Percentiles rank a stretch among this genome's conserved stretches.
These are phyloP conservation scores for Arthroderma uncinatum DNA, from an alignment of 2,329 filamentous ascomycete genomes.

Conservation along the genomic window DNA sequence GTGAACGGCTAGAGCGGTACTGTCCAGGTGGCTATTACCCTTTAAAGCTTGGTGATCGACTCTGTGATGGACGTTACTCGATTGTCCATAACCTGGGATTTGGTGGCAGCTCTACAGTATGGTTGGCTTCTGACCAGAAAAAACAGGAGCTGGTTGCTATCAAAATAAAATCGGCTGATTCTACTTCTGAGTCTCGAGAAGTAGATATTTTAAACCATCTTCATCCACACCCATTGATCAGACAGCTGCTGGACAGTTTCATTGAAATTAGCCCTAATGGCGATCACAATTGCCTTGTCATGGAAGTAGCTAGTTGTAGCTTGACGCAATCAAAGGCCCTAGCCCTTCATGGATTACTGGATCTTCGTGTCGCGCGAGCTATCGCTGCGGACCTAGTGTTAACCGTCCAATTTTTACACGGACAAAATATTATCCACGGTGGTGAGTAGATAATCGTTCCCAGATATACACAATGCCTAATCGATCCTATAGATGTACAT, in stretches of 20 bases:
- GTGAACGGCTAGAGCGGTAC: constrained; percentile 12
- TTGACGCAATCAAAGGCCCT: constrained; percentile 12
- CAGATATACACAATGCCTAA: constrained; percentile 8
- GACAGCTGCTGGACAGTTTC: constrained; percentile 12
- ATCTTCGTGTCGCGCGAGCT: constrained; percentile 12
- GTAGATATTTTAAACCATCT: constrained; percentile 12
- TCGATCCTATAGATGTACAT: constrained; percentile 13
- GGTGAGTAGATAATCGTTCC: constrained; percentile 10
- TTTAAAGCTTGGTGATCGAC: constrained; percentile 12
- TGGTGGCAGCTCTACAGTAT: constrained; percentile 14
- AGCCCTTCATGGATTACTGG: constrained; percentile 11
- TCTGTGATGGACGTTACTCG: constrained; percentile 10
- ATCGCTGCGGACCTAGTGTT: constrained; percentile 12
- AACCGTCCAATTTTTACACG: constrained; percentile 13
- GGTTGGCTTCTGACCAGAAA: constrained; percentile 13
- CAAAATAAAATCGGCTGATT: constrained; percentile 13
- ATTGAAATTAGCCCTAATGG: constrained; percentile 14
- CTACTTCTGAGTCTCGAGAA: constrained; percentile 9
- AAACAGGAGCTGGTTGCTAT: constrained; percentile 13
- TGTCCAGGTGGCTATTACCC: constrained; percentile 11
- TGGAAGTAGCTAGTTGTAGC: constrained; percentile 13
- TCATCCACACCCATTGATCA: constrained; percentile 11
- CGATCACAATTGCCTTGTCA: constrained; percentile 14
- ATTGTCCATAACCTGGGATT: constrained; percentile 14
- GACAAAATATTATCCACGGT: constrained; percentile 13